Percentiles rank a stretch among this genome's conserved stretches.
Evolutionary conservation across 208 protist genomes (phyloP).

Genomic region (Crithidia mellificae): DNA sequence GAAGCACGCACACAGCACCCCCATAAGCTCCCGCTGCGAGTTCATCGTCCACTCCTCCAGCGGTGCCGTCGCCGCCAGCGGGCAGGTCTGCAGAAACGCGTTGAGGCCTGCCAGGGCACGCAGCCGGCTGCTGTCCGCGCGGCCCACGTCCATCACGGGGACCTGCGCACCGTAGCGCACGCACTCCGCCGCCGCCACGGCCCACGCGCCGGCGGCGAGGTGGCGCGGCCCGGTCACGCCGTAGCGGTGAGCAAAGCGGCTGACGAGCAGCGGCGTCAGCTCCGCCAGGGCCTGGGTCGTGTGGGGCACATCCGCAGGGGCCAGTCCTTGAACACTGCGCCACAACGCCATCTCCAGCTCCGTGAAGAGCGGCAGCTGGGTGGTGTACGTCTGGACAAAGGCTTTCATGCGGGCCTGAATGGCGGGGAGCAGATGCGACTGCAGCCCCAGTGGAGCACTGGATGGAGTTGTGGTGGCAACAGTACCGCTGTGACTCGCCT

Average conservation of each 20-base stretch:
- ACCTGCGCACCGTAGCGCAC: constrained; percentile 51
- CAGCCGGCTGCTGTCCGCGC: constrained; percentile 34
- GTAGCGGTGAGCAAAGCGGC: constrained; percentile 57
- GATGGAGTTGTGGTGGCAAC: neutral
- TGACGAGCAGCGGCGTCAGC: constrained; percentile 65
- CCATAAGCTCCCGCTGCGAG: constrained; percentile 52
- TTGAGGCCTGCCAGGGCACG: constrained; percentile 41
- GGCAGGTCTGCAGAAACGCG: constrained; percentile 59
- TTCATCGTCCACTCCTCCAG: constrained; percentile 67
- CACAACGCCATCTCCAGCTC: constrained; percentile 68
- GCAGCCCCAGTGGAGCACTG: neutral
- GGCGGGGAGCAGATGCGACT: constrained; percentile 20
- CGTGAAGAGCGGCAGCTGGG: constrained; percentile 48
- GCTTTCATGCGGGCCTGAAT: constrained; percentile 38
- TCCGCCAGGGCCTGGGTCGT: constrained; percentile 29
- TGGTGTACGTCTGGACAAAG: constrained; percentile 68
- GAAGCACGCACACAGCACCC: constrained; percentile 55
- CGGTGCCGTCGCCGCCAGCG: constrained; percentile 39
- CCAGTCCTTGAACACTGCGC: constrained; percentile 46
- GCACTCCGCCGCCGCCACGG: constrained; percentile 46
- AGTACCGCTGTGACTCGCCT: neutral
- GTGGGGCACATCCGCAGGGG: constrained; percentile 8
- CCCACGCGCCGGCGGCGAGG: constrained; percentile 64
- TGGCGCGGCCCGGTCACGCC: constrained; percentile 50
- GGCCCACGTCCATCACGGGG: constrained; percentile 62